Evolutionary conservation across 371 early-diverging fungal species (phyloP), one percentile per base, ranked within the genome.

Genomic region (Mucor racemosus): DNA sequence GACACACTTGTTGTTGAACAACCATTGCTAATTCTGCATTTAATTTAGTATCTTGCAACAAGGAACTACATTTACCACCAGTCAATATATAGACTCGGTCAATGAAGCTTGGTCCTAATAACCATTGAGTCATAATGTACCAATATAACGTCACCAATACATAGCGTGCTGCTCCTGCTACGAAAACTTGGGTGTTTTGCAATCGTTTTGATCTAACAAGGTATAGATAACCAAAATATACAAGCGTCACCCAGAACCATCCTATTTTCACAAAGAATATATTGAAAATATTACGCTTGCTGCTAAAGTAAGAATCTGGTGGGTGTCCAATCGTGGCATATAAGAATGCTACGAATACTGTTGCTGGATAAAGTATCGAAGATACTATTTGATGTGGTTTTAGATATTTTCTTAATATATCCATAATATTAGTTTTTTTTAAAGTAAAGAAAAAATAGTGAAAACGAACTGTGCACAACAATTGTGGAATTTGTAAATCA

Each of bases 81-180:
- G 91, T 89, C 38, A 72, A 58, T 5, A 89, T 78, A 75, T 87
- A 91, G 31, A 95, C 72, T 21, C 95, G 87, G 76, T 95, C 95
- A 56, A 94, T 87, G 15, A 94, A 71, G 62, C 91, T 86, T 17
- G 92, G 90, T 0, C 95, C 96, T 53, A 93, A 86, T 21, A 90
- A 80, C 92, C 93, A 93, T 72, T 94, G 95, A 3, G 94, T 92
- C 73, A 94, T 72, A 6, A 89, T 5, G 62, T 88, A 80, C 96
- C 96, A 96, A 79, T 94, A 95, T 33, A 82, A 56, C 0, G 92
- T 91, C n/a, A 94, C 91, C 9, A 85, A 46, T 0, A 74, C 71
- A 78, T 86, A 95, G 8, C 94, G 88, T 33, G 65, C 9, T 17
- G 76, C 17, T 6, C 78, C 85, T 58, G 57, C 55, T 0, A 58